A percentile compares a stretch with the other conserved stretches of the same genome.
phyloP scores from a whole-genome alignment of 371 early-diverging fungal genomes.

The Phascolomyces articulosus region DNA sequence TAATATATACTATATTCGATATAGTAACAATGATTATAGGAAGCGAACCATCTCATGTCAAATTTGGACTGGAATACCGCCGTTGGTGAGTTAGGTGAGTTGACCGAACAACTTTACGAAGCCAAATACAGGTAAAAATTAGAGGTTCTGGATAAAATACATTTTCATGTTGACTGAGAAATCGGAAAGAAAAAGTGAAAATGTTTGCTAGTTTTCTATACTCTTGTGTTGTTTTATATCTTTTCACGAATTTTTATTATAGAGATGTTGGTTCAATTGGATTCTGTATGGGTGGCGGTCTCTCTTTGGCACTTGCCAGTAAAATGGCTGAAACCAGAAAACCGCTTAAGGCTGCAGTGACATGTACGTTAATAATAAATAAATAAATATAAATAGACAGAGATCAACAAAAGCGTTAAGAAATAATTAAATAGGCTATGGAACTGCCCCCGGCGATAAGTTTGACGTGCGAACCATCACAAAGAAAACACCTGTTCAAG shows the following conservation, averaged over 20 bases:
- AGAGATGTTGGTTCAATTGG: constrained; percentile 48
- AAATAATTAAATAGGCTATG: constrained; percentile 29
- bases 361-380: constrained; percentile 23
- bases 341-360: constrained; percentile 45
- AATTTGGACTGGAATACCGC: constrained; percentile 54
- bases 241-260: background rate
- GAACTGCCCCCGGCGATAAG: constrained; percentile 40
- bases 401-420: too few species aligned
- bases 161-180: background rate
- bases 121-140: constrained; percentile 32
- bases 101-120: constrained; percentile 31
- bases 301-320: constrained; percentile 49
- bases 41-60: constrained; percentile 60
- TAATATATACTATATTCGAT: background rate
- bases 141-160: background rate
- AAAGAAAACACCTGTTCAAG: constrained; percentile 50
- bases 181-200: too few species aligned
- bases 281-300: constrained; percentile 63
- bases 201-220: too few species aligned
- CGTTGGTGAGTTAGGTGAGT: constrained; percentile 35
- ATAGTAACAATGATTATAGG: constrained; percentile 22
- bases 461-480: constrained; percentile 49
- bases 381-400: too few species aligned
- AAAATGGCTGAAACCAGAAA: constrained; percentile 24
- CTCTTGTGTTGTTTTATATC: too few species aligned